phyloP scores from a whole-genome alignment of 352 stramenopile genomes.

The Phytophthora litchii region DNA sequence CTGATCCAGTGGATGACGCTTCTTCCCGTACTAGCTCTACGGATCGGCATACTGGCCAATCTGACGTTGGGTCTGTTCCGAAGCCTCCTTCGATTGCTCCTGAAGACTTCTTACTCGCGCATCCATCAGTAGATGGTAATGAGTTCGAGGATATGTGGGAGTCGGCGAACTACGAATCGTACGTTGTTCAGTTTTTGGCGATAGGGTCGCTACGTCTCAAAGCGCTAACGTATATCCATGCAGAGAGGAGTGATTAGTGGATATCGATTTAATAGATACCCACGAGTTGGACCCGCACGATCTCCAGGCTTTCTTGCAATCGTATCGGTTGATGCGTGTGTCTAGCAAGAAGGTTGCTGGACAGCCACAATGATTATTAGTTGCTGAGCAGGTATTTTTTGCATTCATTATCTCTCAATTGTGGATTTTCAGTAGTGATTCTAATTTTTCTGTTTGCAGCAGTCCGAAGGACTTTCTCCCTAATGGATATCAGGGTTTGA shows the following conservation, averaged over 20 bases:
- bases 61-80: constrained; percentile 34
- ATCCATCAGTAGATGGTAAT: constrained; percentile 48
- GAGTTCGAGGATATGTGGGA: constrained; percentile 83
- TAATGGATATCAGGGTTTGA: constrained; percentile 77
- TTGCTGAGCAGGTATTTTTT: constrained; percentile 73
- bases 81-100: constrained; percentile 41
- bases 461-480: constrained; percentile 81
- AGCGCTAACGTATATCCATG: constrained; percentile 18
- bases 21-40: constrained; percentile 51
- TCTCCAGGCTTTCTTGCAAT: constrained; percentile 67
- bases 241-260: constrained; percentile 79
- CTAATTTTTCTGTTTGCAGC: constrained; percentile 38
- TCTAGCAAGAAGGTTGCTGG: constrained; percentile 80
- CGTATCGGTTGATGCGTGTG: constrained; percentile 64
- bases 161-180: constrained; percentile 74
- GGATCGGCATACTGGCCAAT: constrained; percentile 51
- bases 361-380: constrained; percentile 81
- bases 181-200: constrained; percentile 26
- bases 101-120: constrained; percentile 67
- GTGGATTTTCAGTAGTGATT: background rate
- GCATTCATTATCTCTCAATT: background rate
- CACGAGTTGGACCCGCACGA: constrained; percentile 60
- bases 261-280: constrained; percentile 49
- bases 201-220: background rate
- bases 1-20: constrained; percentile 48